Conservation (phyloP, 192 early-diverging fungal genomes). For the Coemansia sp. region DNA sequence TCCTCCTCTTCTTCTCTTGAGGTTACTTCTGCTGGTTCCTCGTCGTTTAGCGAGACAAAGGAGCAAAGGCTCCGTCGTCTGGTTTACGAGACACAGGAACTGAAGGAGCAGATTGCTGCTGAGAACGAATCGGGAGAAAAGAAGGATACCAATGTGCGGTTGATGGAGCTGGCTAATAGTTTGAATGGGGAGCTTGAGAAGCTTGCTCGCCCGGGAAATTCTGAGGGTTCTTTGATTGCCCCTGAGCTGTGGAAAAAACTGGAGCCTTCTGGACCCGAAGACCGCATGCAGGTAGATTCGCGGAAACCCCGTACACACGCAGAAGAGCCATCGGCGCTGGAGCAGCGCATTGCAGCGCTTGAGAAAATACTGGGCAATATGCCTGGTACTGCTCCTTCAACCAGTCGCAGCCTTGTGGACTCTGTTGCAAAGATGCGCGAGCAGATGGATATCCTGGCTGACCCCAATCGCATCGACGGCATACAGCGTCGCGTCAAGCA, state of each 20-base stretch:
- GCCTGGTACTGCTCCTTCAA: background rate
- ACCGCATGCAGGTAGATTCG: background rate
- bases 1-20: background rate
- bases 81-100: constrained; percentile 79
- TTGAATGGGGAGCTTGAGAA: constrained; percentile 38
- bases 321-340: constrained; percentile 15
- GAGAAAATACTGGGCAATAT: constrained; percentile 25
- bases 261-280: background rate
- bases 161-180: constrained; percentile 34
- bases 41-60: constrained; percentile 63
- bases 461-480: constrained; percentile 43
- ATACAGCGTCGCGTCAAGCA: constrained; percentile 51
- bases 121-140: background rate
- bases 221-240: constrained; percentile 5
- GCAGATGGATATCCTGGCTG: constrained; percentile 41
- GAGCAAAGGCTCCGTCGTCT: constrained; percentile 74
- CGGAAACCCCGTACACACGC: background rate
- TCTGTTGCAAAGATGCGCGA: constrained; percentile 52
- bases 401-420: constrained; percentile 66
- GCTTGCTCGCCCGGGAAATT: constrained; percentile 1
- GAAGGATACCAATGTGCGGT: no score
- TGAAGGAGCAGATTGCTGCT: constrained; percentile 58
- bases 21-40: background rate
- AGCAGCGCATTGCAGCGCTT: constrained; percentile 33
- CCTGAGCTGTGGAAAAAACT: constrained; percentile 20